Percentiles rank a stretch among this genome's conserved stretches.
Evolutionary conservation across 1,139 yeast species (phyloP).

Genomic region (Entelexis sorbosivorans): DNA sequence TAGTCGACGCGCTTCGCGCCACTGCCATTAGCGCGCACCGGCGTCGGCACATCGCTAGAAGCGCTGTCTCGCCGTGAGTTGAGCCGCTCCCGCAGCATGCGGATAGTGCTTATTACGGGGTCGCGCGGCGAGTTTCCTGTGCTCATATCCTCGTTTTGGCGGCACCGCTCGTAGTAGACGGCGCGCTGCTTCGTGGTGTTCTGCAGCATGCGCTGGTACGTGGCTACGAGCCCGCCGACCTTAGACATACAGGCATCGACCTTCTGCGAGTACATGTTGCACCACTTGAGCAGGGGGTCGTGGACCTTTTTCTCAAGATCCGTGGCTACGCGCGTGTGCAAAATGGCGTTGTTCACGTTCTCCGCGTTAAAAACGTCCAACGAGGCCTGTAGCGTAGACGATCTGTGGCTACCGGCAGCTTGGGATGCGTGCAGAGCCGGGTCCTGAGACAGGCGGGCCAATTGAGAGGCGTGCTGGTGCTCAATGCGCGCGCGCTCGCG

Average conservation of each 20-base stretch:
- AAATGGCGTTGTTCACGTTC: slow-evolving; percentile 50
- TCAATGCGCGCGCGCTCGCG: slow-evolving; percentile 58
- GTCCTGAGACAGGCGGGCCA: slow-evolving; percentile 34
- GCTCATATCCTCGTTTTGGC: slow-evolving; percentile 48
- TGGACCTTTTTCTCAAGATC: slow-evolving; percentile 50
- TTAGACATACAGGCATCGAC: slow-evolving; percentile 47
- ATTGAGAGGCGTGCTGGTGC: slow-evolving; percentile 45
- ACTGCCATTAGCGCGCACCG: not conserved
- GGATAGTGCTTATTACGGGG: slow-evolving; percentile 22
- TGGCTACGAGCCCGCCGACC: slow-evolving; percentile 40
- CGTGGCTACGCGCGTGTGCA: slow-evolving; percentile 52
- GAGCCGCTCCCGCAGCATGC: slow-evolving; percentile 20
- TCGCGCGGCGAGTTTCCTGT: slow-evolving; percentile 21
- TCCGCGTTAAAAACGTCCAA: slow-evolving; percentile 37
- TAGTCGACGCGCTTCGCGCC: slow-evolving; percentile 7
- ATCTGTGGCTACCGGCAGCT: slow-evolving; percentile 27
- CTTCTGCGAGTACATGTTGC: slow-evolving; percentile 55
- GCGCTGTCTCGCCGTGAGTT: slow-evolving; percentile 1
- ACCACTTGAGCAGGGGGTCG: slow-evolving; percentile 63
- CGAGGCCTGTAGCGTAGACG: slow-evolving; percentile 44
- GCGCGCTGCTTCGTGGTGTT: slow-evolving; percentile 48
- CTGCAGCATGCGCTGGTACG: slow-evolving; percentile 38
- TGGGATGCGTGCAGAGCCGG: slow-evolving; percentile 11
- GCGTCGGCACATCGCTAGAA: not conserved
- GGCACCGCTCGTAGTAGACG: slow-evolving; percentile 60